Base-by-base conservation (phyloP, 768 basidiomycete species). In the Suillus paluster region DNA sequence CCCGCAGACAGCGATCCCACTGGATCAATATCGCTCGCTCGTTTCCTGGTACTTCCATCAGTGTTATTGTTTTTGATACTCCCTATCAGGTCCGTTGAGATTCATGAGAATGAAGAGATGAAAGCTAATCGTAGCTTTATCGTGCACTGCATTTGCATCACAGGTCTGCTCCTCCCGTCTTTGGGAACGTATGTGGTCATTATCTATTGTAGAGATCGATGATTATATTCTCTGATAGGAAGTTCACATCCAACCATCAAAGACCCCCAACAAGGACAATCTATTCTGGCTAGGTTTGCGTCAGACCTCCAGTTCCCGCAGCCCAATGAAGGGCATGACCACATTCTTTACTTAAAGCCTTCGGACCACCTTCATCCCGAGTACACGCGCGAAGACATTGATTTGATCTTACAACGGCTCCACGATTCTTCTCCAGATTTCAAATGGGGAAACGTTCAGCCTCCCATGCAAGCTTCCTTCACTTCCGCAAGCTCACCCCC, bases 51-150 rank as follows among this genome's bases (percentile, higher is more conserved):
- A 87, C 84, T 56, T 74, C 77, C 58, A 78, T 89, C 62, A 91
- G 89, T 85, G 83, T 89, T 75, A 83, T 94, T 76, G 86, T 90
- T 65, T 91, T 92, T 66, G 87, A 92, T 71, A 90, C 85, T 5
- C 88, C 89, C 63, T 88, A 89, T 75, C 82, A 90, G 75, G 91
- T 91, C 68, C 79, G 82, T 68, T 63, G 63, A 59, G 42, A 41
- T 25, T 50, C 54, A 53, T 58, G 21, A 21, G 34, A 27, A 25
- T 46, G 34, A 59, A 49, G 39, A 36, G n/a, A 27, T n/a, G 36
- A 39, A 41, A 52, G 46, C 45, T 49, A 45, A 48, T 36, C 57
- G 17, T 42, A 50, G 58, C 41, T 49, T 57, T 54, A 62, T 68
- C 57, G 66, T 50, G 34, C 25, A 25, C 57, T 65, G 60, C 68